These are phyloP conservation scores for Suhomyces pyralidae DNA, from an alignment of 805 yeast genomes.

Conservation along the genomic window DNA sequence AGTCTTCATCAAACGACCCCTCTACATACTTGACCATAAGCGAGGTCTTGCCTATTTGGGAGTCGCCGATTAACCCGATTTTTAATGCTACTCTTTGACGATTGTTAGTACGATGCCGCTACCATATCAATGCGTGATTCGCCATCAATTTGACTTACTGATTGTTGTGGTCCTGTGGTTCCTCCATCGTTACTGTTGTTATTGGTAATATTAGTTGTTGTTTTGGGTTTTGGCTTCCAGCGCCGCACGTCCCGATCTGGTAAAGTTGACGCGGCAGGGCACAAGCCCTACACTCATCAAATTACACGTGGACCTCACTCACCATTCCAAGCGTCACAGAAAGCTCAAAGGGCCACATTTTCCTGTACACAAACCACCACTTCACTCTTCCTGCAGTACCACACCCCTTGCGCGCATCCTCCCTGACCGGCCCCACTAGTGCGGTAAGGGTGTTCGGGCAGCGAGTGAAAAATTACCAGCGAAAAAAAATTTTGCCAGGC, in stretches of 20 bases:
- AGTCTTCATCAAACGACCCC: constrained; percentile 85
- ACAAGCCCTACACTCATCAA: not conserved
- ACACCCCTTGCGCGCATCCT: not conserved
- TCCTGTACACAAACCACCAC: not conserved
- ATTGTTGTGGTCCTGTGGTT: constrained; percentile 30
- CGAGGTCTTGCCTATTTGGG: constrained; percentile 94
- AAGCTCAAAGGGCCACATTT: not conserved
- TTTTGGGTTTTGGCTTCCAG: not conserved
- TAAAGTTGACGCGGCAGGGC: not conserved
- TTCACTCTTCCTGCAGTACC: not conserved
- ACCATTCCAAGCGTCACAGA: not conserved
- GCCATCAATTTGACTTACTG: constrained; percentile 28
- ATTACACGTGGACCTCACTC: not conserved
- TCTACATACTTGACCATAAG: constrained; percentile 97
- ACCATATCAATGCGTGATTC: not conserved
- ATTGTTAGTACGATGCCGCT: too few species aligned
- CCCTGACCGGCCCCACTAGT: not conserved
- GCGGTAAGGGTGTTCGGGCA: constrained; percentile 1
- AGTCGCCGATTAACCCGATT: constrained; percentile 92
- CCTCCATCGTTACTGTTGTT: constrained; percentile 6
- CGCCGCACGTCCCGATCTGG: constrained; percentile 1
- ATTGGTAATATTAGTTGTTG: constrained; percentile 1
- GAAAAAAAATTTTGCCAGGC: not conserved
- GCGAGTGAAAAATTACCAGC: not conserved
- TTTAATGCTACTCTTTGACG: constrained; percentile 59